Conservation (phyloP, 2,329 filamentous ascomycete species). For the Ophiostoma perfectum region DNA sequence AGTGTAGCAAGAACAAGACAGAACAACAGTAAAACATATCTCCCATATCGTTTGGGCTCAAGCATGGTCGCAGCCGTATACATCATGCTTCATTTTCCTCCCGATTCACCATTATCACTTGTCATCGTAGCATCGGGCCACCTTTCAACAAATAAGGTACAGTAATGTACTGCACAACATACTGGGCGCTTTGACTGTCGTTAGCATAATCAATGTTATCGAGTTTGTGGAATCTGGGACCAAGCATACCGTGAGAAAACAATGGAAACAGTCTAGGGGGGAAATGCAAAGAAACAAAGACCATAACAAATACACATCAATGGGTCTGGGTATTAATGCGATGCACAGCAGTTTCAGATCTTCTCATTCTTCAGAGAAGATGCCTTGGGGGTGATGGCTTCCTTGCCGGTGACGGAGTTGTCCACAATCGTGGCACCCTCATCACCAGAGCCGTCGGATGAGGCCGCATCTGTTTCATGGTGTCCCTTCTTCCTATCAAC, state of each 20-base stretch:
- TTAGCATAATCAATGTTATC: not conserved
- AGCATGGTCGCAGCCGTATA: not conserved
- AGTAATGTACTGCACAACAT: not conserved
- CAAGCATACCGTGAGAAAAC: not conserved
- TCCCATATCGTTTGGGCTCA: not conserved
- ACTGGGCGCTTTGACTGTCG: not conserved
- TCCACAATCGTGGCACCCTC: constrained; percentile 53
- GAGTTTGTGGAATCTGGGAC: not conserved
- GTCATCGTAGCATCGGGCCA: not conserved
- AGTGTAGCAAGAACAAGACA: constrained; percentile 10
- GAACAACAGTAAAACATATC: not conserved
- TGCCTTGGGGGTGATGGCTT: constrained; percentile 17
- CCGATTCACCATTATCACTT: not conserved
- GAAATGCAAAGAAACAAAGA: not conserved
- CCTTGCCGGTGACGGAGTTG: constrained; percentile 37
- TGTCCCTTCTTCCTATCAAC: constrained; percentile 37
- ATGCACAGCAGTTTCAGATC: not conserved
- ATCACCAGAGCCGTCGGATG: constrained; percentile 44
- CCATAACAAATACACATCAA: not conserved
- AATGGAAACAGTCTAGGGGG: not conserved
- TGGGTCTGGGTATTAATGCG: not conserved
- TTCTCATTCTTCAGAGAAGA: constrained; percentile 16
- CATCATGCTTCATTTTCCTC: not conserved
- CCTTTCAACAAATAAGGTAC: not conserved
- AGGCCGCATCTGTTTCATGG: constrained; percentile 37